Percentiles rank a stretch among this genome's conserved stretches.
phyloP scores from a whole-genome alignment of 192 early-diverging fungal species.

The Lunasporangiospora selenospora region DNA sequence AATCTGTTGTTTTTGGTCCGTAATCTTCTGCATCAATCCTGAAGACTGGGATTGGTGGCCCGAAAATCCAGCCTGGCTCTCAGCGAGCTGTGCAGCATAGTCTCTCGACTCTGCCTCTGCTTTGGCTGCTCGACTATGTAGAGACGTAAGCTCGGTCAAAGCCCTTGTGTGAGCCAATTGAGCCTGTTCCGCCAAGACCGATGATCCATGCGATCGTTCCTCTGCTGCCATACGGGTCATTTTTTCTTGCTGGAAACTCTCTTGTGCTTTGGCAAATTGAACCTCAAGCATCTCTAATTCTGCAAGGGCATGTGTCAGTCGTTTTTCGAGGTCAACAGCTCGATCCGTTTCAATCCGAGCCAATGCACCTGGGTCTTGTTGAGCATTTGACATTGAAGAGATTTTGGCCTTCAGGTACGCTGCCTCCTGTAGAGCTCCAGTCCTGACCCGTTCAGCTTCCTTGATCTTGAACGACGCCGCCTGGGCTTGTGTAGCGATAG shows the following conservation, averaged over 20 bases:
- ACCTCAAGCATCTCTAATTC: conserved; percentile 50
- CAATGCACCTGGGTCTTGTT: conserved; percentile 37
- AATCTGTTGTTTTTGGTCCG: conserved; percentile 40
- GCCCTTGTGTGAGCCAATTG: conserved; percentile 57
- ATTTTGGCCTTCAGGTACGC: conserved; percentile 60
- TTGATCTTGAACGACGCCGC: conserved; percentile 53
- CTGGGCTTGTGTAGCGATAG: conserved; percentile 55
- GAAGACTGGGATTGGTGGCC: conserved; percentile 38
- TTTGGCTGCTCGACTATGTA: conserved; percentile 49
- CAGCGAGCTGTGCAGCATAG: conserved; percentile 44
- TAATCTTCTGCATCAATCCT: conserved; percentile 26
- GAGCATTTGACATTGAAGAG: conserved; percentile 49
- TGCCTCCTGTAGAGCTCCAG: conserved; percentile 63
- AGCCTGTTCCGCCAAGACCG: conserved; percentile 56
- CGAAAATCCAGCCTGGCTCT: conserved; percentile 43
- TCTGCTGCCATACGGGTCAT: conserved; percentile 51
- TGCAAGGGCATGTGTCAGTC: conserved; percentile 44
- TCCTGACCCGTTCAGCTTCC: conserved; percentile 56
- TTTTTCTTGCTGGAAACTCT: conserved; percentile 51
- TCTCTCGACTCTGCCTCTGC: conserved; percentile 56
- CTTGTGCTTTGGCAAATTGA: conserved; percentile 47
- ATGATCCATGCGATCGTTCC: conserved; percentile 51
- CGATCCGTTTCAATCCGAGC: conserved; percentile 54
- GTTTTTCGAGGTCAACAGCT: conserved; percentile 53
- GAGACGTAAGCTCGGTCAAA: conserved; percentile 50